These are phyloP conservation scores for Cordyceps pruinosa DNA, from an alignment of 2,329 filamentous ascomycete species.

Conservation along the genomic window DNA sequence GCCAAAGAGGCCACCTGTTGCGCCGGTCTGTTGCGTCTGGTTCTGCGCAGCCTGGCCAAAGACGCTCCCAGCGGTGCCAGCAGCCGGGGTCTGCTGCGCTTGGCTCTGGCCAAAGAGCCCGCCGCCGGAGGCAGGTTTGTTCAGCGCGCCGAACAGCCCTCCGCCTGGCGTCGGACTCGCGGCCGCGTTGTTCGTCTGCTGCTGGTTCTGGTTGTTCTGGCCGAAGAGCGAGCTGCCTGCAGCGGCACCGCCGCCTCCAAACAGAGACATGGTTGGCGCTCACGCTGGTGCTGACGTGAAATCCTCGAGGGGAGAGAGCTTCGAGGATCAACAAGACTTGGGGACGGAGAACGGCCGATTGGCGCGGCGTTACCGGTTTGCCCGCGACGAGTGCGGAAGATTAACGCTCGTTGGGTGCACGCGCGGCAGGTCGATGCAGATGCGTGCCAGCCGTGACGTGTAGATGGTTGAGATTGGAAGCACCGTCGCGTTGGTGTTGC, in stretches of 20 bases:
- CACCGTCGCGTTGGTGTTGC: slow-evolving; percentile 13
- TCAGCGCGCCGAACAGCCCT: slow-evolving; percentile 14
- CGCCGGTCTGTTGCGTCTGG: background rate
- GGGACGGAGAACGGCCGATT: slow-evolving; percentile 21
- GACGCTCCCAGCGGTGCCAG: slow-evolving; percentile 6
- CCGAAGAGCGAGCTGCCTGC: slow-evolving; percentile 20
- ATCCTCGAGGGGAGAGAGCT: slow-evolving; percentile 9
- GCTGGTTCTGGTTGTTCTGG: slow-evolving; percentile 16
- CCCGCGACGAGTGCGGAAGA: background rate
- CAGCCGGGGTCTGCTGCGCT: background rate
- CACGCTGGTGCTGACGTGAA: slow-evolving; percentile 12
- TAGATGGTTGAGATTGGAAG: slow-evolving; percentile 1
- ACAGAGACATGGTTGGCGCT: slow-evolving; percentile 12
- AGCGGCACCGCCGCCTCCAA: slow-evolving; percentile 13
- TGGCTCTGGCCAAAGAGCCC: slow-evolving; percentile 16
- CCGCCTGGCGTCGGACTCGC: background rate
- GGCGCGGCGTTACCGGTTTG: background rate
- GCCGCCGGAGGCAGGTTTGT: slow-evolving; percentile 12
- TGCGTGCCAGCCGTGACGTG: background rate
- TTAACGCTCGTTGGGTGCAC: background rate
- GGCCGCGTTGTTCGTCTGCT: slow-evolving; percentile 6
- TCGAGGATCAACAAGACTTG: slow-evolving; percentile 28
- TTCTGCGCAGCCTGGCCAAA: slow-evolving; percentile 14
- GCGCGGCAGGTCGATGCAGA: background rate
- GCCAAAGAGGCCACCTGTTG: slow-evolving; percentile 15